Conservation (phyloP, 1,284 basidiomycete genomes). For the Lentinula novae-zelandiae region DNA sequence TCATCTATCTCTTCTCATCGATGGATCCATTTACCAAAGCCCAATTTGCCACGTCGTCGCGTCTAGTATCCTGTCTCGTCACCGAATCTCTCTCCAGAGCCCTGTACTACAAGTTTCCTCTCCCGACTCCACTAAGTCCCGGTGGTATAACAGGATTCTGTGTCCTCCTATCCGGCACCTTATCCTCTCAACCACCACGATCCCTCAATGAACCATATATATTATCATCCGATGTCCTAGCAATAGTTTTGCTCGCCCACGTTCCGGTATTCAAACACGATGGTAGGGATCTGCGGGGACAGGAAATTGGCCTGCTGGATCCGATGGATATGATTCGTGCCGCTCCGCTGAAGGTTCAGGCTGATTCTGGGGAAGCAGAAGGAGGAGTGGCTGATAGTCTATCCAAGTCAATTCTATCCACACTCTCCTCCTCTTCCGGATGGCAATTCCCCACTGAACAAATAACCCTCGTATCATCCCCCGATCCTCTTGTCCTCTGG, state of each 20-base stretch:
- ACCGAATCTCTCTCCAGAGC: constrained; percentile 44
- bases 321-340: constrained; percentile 46
- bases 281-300: constrained; percentile 22
- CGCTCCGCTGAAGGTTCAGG: constrained; percentile 9
- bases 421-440: constrained; percentile 21
- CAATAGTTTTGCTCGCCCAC: constrained; percentile 38
- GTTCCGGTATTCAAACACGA: constrained; percentile 41
- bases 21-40: constrained; percentile 20
- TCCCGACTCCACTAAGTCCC: constrained; percentile 19
- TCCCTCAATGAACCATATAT: constrained; percentile 18
- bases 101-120: constrained; percentile 25
- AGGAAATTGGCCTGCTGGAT: constrained; percentile 42
- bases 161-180: constrained; percentile 31
- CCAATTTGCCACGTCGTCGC: constrained; percentile 39
- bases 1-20: neutral
- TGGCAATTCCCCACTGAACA: constrained; percentile 21
- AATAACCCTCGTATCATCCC: constrained; percentile 20
- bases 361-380: too few species aligned
- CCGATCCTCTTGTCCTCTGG: constrained; percentile 38
- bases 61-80: constrained; percentile 48
- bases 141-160: constrained; percentile 29
- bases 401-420: constrained; percentile 18
- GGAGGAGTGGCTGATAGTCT: too few species aligned
- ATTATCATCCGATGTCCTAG: constrained; percentile 31
- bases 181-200: constrained; percentile 19